Evolutionary conservation across 2,329 filamentous ascomycete species (phyloP).

Genomic region (Colletotrichum lupini): DNA sequence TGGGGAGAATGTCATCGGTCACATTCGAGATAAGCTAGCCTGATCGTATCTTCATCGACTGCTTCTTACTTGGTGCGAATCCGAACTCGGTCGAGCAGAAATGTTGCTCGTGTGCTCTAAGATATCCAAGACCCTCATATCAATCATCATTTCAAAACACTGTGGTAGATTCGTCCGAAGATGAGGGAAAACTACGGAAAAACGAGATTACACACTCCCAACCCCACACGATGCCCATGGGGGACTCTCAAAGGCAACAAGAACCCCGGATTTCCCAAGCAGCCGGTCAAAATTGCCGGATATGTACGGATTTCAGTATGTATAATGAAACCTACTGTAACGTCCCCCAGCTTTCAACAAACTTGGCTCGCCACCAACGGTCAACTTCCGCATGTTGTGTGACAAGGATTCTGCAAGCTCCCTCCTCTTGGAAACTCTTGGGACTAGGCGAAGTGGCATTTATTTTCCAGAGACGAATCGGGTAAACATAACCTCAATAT

Average conservation of each 20-base stretch:
- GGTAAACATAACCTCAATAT: constrained; percentile 7
- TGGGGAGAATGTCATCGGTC: not conserved
- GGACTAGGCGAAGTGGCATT: not conserved
- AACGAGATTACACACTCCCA: not conserved
- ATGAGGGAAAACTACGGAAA: not conserved
- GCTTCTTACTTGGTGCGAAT: not conserved
- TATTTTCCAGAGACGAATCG: not conserved
- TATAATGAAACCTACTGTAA: not conserved
- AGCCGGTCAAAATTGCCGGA: not conserved
- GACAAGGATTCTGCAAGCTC: not conserved
- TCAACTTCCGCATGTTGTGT: not conserved
- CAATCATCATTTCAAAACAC: not conserved
- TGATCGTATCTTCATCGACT: not conserved
- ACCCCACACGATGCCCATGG: constrained; percentile 9
- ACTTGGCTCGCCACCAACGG: not conserved
- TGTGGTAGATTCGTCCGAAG: not conserved
- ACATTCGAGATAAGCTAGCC: not conserved
- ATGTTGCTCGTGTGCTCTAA: not conserved
- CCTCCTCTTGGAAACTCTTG: not conserved
- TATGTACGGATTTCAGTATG: not conserved
- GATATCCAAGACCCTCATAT: not conserved
- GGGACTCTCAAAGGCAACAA: not conserved
- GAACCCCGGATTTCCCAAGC: constrained; percentile 13
- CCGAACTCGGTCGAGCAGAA: not conserved
- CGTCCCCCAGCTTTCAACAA: constrained; percentile 10